Evolutionary conservation across 208 protist genomes (phyloP), one percentile per base, ranked within the genome.

Genomic region (Trypanosoma cruzi): DNA sequence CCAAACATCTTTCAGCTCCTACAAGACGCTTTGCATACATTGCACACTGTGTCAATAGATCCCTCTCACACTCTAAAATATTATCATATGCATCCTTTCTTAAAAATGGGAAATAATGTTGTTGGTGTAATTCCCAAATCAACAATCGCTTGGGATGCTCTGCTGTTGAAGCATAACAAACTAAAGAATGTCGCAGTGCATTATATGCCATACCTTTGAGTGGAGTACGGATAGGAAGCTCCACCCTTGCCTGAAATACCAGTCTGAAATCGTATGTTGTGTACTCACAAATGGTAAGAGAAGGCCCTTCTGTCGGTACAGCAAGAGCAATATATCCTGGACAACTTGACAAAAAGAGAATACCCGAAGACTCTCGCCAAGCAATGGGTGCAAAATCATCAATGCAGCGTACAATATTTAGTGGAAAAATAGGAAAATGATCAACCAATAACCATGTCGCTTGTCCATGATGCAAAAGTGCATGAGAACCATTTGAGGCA

Each of bases 71-170:
- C 26, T 63, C 42, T 86, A 85, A 95, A 58, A 87, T 46, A n/a
- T 79, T 83, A 3, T 66, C 46, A 55, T 82, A 80, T 7, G 3
- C 40, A n/a, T 56, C 56, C 49, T 64, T 58, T 24, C 55, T 50
- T 32, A 60, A 34, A 67, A 82, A 70, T 28, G 64, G 56, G 44
- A 82, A 60, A 44, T 74, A 62, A 42, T 67, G 57, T 52, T 79
- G 70, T 28, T 77, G 60, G 64, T 85, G 85, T 59, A 92, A 70
- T 67, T 95, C 89, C 89, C 89, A 95, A 62, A 92, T 55, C 8
- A 84, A 44, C 36, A 91, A 55, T 55, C 80, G 78, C 36, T 75
- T 71, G 22, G 60, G 55, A 22, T 78, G 66, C 28, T 84, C 80
- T 36, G 53, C 54, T 7, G 72, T 52, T 4, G 74, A 68, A 26